A percentile compares a stretch with the other conserved stretches of the same genome.
Evolutionary conservation across 805 yeast genomes (phyloP).

Genomic region (Ogataea minuta): DNA sequence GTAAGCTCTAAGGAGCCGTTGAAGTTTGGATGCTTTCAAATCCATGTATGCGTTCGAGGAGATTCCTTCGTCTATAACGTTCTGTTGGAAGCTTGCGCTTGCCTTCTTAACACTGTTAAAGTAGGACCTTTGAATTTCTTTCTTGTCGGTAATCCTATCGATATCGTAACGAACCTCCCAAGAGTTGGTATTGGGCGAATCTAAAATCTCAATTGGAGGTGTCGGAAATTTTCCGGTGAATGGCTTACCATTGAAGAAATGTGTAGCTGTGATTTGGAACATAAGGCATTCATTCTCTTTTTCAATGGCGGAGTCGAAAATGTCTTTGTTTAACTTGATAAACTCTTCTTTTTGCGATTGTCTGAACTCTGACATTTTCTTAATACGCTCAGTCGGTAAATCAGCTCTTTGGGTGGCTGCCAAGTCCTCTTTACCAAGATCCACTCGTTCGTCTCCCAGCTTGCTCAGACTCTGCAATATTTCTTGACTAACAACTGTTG

Average conservation of each 20-base stretch:
- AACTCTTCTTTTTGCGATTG: conserved; percentile 17
- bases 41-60: conserved; percentile 19
- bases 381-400: conserved; percentile 24
- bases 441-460: conserved; percentile 23
- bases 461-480: conserved; percentile 11
- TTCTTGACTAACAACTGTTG: conserved; percentile 17
- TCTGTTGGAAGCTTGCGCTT: conserved; percentile 1
- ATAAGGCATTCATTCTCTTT: conserved; percentile 27
- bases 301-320: conserved; percentile 19
- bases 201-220: conserved; percentile 30
- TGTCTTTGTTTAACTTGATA: conserved; percentile 18
- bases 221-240: conserved; percentile 27
- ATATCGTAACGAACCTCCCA: conserved; percentile 33
- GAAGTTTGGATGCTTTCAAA: conserved; percentile 21
- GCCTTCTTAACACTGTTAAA: conserved; percentile 12
- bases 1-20: conserved; percentile 33
- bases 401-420: conserved; percentile 13
- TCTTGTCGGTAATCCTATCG: conserved; percentile 15
- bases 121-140: conserved; percentile 14
- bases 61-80: conserved; percentile 1
- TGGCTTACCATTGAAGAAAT: conserved; percentile 36
- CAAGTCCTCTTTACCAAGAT: conserved; percentile 18
- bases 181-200: conserved; percentile 6
- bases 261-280: conserved; percentile 37
- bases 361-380: conserved; percentile 20